Conservation (phyloP, 2,329 filamentous ascomycete species). For the Xylaria sp. region DNA sequence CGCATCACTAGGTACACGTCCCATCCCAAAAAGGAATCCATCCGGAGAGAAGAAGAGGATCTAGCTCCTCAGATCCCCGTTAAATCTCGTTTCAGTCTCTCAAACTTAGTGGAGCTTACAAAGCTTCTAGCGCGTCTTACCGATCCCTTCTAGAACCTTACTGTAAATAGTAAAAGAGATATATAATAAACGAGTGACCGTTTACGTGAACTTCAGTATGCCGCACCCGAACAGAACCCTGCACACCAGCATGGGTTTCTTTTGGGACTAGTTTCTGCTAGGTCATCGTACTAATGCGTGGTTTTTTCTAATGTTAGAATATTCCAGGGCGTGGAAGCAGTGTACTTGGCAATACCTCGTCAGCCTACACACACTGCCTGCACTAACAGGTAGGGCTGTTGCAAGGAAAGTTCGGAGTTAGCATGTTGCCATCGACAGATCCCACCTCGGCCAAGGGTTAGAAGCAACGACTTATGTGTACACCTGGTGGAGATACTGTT, state of each 20-base stretch:
- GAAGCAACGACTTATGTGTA: neutral
- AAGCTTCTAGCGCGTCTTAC: constrained; percentile 24
- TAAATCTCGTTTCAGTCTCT: constrained; percentile 31
- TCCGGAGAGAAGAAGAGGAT: constrained; percentile 13
- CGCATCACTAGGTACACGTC: constrained; percentile 19
- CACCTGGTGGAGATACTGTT: neutral
- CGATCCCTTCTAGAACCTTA: constrained; percentile 30
- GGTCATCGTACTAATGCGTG: constrained; percentile 28
- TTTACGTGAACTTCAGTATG: neutral
- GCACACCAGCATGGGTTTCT: constrained; percentile 12
- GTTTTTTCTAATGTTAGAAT: constrained; percentile 37
- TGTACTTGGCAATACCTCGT: constrained; percentile 7
- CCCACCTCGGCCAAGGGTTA: neutral
- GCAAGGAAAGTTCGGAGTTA: constrained; percentile 20
- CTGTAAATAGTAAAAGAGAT: constrained; percentile 15
- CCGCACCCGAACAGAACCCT: constrained; percentile 10
- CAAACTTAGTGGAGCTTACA: constrained; percentile 17
- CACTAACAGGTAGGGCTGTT: constrained; percentile 19
- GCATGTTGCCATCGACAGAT: neutral
- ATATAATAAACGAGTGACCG: neutral
- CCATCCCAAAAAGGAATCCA: constrained; percentile 19
- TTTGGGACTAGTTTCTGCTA: constrained; percentile 3
- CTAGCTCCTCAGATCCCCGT: constrained; percentile 27
- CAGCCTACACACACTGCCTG: neutral
- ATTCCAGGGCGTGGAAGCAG: constrained; percentile 1